These are phyloP conservation scores for Uronychia binucleata DNA, from an alignment of 73 alveolate genomes.

Conservation along the genomic window DNA sequence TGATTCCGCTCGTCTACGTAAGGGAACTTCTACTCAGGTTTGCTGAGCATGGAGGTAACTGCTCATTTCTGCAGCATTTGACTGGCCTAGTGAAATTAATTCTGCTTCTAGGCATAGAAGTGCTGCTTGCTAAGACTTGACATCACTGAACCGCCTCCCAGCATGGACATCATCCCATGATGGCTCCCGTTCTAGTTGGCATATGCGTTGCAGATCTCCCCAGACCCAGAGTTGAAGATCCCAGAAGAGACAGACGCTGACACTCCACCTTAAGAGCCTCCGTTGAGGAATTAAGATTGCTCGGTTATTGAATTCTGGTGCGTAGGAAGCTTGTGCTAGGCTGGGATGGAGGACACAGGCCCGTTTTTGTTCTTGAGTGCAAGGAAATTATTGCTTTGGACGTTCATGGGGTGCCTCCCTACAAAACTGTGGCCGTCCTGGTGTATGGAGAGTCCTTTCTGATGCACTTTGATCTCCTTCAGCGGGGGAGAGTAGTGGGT, in stretches of 20 bases:
- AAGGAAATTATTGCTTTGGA: not conserved
- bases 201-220: not conserved
- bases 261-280: too few species aligned
- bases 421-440: not conserved
- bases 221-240: too few species aligned
- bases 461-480: not conserved
- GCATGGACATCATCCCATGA: too few species aligned
- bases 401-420: not conserved
- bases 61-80: not conserved
- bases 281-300: too few species aligned
- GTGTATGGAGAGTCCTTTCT: not conserved
- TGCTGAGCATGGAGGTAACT: not conserved
- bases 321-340: not conserved
- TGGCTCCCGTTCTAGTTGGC: not conserved
- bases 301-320: not conserved
- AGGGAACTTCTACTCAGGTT: not conserved
- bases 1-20: not conserved
- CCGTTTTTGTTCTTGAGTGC: not conserved
- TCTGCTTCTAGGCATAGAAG: not conserved
- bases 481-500: not conserved
- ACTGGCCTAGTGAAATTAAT: not conserved
- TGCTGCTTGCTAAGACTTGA: not conserved
- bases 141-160: not conserved
- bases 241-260: too few species aligned
- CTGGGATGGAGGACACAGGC: conserved; percentile 4